Conservation (phyloP, 1,284 basidiomycete species). For the Cutaneotrichosporon sp. region DNA sequence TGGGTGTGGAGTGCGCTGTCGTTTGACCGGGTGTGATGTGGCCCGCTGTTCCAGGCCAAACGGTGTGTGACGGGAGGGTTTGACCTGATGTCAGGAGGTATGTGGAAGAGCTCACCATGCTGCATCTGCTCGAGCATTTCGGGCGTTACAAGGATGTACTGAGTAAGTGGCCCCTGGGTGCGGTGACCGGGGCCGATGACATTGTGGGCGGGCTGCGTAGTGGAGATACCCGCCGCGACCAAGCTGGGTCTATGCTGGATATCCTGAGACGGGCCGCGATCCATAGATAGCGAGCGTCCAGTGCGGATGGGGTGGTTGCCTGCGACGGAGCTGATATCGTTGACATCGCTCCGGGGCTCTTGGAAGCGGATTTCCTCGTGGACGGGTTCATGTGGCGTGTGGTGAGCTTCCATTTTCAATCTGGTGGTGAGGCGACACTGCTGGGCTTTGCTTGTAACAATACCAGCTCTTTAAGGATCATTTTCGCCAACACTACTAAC, state of each 20-base stretch:
- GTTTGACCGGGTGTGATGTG: background rate
- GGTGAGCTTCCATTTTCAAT: background rate
- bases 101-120: constrained; percentile 6
- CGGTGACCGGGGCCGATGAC: background rate
- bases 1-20: background rate
- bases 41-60: background rate
- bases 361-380: constrained; percentile 4
- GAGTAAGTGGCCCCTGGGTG: background rate
- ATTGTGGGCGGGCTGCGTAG: background rate
- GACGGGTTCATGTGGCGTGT: constrained; percentile 1
- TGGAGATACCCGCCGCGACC: background rate
- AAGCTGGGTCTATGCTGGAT: background rate
- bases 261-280: background rate
- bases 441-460: no score
- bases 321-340: background rate
- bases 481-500: no score
- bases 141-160: constrained; percentile 20
- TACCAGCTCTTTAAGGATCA: background rate
- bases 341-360: background rate
- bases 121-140: constrained; percentile 19
- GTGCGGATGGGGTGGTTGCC: background rate
- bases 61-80: background rate
- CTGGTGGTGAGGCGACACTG: background rate
- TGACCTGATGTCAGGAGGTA: background rate
- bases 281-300: background rate